phyloP scores from a whole-genome alignment of 768 basidiomycete genomes.

The Podaxis sp. region DNA sequence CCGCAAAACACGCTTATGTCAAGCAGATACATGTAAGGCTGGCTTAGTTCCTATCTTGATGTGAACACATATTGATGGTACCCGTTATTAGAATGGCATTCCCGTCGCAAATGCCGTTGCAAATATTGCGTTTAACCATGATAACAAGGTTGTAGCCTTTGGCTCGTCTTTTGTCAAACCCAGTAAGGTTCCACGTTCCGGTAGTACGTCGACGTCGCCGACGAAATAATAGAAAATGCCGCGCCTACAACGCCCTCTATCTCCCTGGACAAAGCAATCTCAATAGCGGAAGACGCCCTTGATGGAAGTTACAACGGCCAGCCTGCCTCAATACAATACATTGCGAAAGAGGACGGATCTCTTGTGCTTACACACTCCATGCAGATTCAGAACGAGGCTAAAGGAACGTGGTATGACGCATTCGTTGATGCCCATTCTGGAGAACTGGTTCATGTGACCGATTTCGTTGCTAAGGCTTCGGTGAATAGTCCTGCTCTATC shows the following conservation, averaged over 20 bases:
- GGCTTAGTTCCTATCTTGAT: not conserved
- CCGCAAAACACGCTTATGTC: conserved; percentile 22
- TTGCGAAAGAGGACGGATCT: conserved; percentile 38
- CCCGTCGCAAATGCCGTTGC: conserved; percentile 38
- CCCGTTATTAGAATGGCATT: conserved; percentile 25
- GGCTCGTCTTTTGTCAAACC: conserved; percentile 46
- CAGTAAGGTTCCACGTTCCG: conserved; percentile 23
- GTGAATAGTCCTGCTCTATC: conserved; percentile 19
- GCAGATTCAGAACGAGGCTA: conserved; percentile 31
- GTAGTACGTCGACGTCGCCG: conserved; percentile 1
- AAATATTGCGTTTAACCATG: conserved; percentile 31
- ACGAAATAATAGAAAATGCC: conserved; percentile 25
- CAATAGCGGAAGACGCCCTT: conserved; percentile 21
- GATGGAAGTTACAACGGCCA: conserved; percentile 36
- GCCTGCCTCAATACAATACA: conserved; percentile 39
- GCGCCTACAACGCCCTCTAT: conserved; percentile 34
- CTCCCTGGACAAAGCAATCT: conserved; percentile 28
- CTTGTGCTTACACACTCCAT: conserved; percentile 38
- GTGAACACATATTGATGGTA: not conserved
- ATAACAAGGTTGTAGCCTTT: conserved; percentile 36
- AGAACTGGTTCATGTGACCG: conserved; percentile 44
- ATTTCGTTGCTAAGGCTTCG: conserved; percentile 44
- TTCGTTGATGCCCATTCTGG: conserved; percentile 54
- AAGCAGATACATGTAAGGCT: conserved; percentile 15
- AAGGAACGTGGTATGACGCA: conserved; percentile 53